These are phyloP conservation scores for Moesziomyces sp. DNA, from an alignment of 1,284 basidiomycete genomes.

Conservation along the genomic window DNA sequence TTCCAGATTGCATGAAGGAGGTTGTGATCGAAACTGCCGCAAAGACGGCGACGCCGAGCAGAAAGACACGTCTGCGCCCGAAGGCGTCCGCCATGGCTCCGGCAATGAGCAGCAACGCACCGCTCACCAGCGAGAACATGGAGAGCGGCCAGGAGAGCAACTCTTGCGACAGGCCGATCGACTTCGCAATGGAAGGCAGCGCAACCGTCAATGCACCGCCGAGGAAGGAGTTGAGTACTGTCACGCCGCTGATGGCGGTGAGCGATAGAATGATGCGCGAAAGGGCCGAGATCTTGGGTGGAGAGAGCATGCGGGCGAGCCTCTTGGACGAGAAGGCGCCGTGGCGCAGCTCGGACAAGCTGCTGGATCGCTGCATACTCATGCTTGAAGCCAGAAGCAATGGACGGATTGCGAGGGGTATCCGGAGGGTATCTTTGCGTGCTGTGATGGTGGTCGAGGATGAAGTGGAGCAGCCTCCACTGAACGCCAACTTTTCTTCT, in stretches of 20 bases:
- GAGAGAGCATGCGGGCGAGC: slow-evolving; percentile 24
- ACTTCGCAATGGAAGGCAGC: slow-evolving; percentile 74
- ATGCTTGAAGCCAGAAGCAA: not conserved
- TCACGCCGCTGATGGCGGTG: slow-evolving; percentile 49
- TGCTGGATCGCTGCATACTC: slow-evolving; percentile 20
- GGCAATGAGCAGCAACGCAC: slow-evolving; percentile 72
- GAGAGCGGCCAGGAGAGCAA: slow-evolving; percentile 76
- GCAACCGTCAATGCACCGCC: slow-evolving; percentile 72
- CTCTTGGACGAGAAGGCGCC: slow-evolving; percentile 23
- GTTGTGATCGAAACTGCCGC: slow-evolving; percentile 60
- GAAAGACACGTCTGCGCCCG: slow-evolving; percentile 71
- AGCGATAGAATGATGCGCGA: slow-evolving; percentile 43
- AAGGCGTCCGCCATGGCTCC: slow-evolving; percentile 70
- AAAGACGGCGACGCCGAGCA: slow-evolving; percentile 64
- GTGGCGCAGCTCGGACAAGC: slow-evolving; percentile 29
- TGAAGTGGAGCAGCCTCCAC: not conserved
- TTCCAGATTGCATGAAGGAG: slow-evolving; percentile 62
- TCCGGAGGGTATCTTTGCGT: no score
- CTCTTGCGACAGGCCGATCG: slow-evolving; percentile 36
- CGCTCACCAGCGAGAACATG: slow-evolving; percentile 73
- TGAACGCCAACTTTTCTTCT: not conserved
- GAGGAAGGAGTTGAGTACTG: slow-evolving; percentile 66
- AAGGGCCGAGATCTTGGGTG: slow-evolving; percentile 22
- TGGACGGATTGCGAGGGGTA: not conserved
- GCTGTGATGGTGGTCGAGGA: not conserved